Percentiles rank a stretch among this genome's conserved stretches.
Conservation (phyloP, 495 filamentous ascomycete species). For the Penicillium fimorum region DNA sequence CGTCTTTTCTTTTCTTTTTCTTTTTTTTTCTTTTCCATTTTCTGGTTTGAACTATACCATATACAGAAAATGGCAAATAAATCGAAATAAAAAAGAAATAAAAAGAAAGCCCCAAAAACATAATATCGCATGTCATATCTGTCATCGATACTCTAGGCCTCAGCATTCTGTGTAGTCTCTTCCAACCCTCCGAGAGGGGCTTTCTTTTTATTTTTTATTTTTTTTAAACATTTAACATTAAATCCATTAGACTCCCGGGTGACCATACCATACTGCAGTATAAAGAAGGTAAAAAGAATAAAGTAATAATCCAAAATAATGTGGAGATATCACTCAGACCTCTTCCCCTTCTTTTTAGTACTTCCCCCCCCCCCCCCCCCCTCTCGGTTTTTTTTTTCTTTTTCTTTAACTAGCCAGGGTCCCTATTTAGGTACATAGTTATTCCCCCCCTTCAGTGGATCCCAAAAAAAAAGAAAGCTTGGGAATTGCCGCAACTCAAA, state of each 20-base stretch:
- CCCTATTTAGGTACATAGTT: slow-evolving; percentile 4
- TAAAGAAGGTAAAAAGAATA: background rate
- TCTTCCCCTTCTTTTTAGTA: no score
- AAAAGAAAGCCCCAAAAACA: background rate
- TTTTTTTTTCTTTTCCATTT: slow-evolving; percentile 13
- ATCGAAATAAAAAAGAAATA: background rate
- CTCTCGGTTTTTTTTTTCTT: slow-evolving; percentile 1
- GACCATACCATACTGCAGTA: slow-evolving; percentile 6
- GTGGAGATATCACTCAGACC: no score
- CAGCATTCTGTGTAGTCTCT: slow-evolving; percentile 2
- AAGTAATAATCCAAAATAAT: no score
- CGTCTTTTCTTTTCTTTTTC: slow-evolving; percentile 13
- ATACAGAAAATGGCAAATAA: slow-evolving; percentile 1
- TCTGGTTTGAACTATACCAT: slow-evolving; percentile 1
- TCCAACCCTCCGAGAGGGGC: slow-evolving; percentile 5
- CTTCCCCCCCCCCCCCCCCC: background rate
- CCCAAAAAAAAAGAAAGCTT: slow-evolving; percentile 18
- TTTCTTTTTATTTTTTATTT: no score
- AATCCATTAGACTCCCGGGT: slow-evolving; percentile 19
- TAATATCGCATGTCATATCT: slow-evolving; percentile 15
- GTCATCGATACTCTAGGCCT: slow-evolving; percentile 8
- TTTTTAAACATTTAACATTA: slow-evolving; percentile 23
- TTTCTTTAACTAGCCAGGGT: background rate
- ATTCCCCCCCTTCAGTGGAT: slow-evolving; percentile 4
- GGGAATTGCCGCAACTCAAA: slow-evolving; percentile 34